These are phyloP conservation scores for Polysphondylium violaceum DNA, from an alignment of 78 protist species.

Conservation along the genomic window DNA sequence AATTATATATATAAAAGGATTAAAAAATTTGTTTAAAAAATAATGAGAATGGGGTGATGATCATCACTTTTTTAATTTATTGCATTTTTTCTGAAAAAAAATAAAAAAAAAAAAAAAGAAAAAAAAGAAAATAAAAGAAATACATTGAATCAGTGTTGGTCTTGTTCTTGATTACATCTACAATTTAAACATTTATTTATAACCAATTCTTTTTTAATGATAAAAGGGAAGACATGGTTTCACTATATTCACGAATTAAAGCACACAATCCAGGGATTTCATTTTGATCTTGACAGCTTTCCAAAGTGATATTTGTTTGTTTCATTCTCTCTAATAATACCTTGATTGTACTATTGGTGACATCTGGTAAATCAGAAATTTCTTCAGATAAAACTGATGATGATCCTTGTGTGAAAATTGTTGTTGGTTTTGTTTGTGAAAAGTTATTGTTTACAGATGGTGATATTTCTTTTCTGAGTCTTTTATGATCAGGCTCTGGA, in stretches of 20 bases:
- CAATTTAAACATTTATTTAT: not conserved
- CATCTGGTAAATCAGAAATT: constrained; percentile 31
- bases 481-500: constrained; percentile 58
- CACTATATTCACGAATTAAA: constrained; percentile 37
- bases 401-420: not conserved
- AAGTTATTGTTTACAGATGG: not conserved
- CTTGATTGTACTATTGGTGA: constrained; percentile 20
- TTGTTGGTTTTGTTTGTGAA: not conserved
- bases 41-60: no score
- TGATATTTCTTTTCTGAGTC: constrained; percentile 25
- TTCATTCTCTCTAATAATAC: constrained; percentile 27
- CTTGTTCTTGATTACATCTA: not conserved
- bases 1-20: no score
- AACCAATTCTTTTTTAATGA: constrained; percentile 42
- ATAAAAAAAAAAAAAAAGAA: constrained; percentile 1
- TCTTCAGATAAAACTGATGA: constrained; percentile 1
- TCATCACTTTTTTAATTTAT: no score
- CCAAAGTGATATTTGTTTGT: constrained; percentile 4
- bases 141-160: not conserved
- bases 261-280: constrained; percentile 5
- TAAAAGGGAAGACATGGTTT: constrained; percentile 43
- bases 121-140: not conserved
- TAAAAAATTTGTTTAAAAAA: no score
- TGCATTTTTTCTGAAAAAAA: no score
- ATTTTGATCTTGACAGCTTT: not conserved